A percentile compares a stretch with the other conserved stretches of the same genome.
These are phyloP conservation scores for Microsporum ferrugineum DNA, from an alignment of 2,329 filamentous ascomycete genomes.

Conservation along the genomic window DNA sequence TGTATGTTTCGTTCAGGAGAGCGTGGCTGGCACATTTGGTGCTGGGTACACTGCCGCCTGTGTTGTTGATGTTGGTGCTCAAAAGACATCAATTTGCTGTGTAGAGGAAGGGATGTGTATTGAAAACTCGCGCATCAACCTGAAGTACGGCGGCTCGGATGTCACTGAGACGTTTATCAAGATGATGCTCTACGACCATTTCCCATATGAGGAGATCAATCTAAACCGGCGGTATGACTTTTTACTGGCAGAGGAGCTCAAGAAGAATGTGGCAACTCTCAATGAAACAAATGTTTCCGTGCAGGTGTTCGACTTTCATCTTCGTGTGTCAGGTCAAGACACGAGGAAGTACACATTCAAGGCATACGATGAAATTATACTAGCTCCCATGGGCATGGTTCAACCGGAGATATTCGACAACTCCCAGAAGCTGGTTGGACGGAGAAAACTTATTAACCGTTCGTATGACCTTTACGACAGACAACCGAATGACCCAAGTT, in stretches of 20 bases:
- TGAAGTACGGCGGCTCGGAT: constrained; percentile 87
- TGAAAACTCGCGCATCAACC: constrained; percentile 86
- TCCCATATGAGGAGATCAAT: constrained; percentile 92
- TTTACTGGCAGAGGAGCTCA: constrained; percentile 85
- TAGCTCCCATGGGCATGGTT: constrained; percentile 90
- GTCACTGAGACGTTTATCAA: constrained; percentile 91
- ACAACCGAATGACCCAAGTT: constrained; percentile 80
- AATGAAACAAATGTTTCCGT: constrained; percentile 81
- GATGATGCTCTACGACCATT: constrained; percentile 95
- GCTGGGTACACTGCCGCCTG: constrained; percentile 90
- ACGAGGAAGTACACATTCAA: constrained; percentile 93
- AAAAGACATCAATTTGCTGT: constrained; percentile 94
- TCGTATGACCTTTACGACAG: constrained; percentile 92
- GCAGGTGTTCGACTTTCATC: constrained; percentile 78
- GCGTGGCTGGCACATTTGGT: constrained; percentile 85
- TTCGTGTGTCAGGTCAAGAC: constrained; percentile 75
- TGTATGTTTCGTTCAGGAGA: constrained; percentile 92
- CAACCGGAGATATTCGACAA: constrained; percentile 81
- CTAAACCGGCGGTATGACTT: constrained; percentile 83
- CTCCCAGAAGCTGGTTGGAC: constrained; percentile 62
- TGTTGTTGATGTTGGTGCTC: constrained; percentile 89
- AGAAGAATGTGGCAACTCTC: constrained; percentile 86
- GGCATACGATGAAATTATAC: constrained; percentile 87
- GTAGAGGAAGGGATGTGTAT: constrained; percentile 93
- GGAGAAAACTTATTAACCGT: constrained; percentile 69